Base-by-base conservation (phyloP, 345 rosid species). In the Hirschfeldia incana region DNA sequence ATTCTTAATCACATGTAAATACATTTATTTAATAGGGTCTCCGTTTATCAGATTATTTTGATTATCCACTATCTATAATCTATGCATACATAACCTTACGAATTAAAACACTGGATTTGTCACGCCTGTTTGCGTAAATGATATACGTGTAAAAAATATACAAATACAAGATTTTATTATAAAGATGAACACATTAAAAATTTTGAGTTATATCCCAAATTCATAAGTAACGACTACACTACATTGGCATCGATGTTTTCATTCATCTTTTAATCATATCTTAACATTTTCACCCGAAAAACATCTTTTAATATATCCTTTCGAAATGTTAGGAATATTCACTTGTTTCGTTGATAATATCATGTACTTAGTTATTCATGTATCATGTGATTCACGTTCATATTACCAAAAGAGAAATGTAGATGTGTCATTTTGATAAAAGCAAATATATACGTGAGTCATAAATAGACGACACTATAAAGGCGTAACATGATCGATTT, bases 61-160 rank as follows among this genome's bases (percentile, higher is more conserved):
- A 6, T 51, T 10, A 17, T 57, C 76, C 67, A 70, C 76, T 77
- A 34, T 60, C 36, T 44, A 55, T 57, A 57, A 8, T 57, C 28
- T 34, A 39, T 39, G 42, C 37, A 68, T 61, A 27, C 29, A 77
- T 27, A 77, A 36, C 3, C 51, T 16, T 78, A 46, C 65, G 64
- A 60, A 59, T 60, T 79, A 64, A 78, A 62, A 59, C 64, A 44
- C 67, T 73, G 58, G 73, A 72, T 58, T 32, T 44, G 55, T 65
- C 73, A 66, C 59, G 44, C 67, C 60, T 46, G 6, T 46, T 46
- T 46, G 6, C 16, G 0, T 5, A 15, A 16, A 51, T 1, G 58
- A 49, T 49, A 44, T 11, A 44, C n/a, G 53, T 44, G 53, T 44
- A 1, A 1, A 49, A 1, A 1, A 49, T 49, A 13, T 13, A n/a